phyloP scores from a whole-genome alignment of 371 early-diverging fungal species.

The Haplosporangium sp. region DNA sequence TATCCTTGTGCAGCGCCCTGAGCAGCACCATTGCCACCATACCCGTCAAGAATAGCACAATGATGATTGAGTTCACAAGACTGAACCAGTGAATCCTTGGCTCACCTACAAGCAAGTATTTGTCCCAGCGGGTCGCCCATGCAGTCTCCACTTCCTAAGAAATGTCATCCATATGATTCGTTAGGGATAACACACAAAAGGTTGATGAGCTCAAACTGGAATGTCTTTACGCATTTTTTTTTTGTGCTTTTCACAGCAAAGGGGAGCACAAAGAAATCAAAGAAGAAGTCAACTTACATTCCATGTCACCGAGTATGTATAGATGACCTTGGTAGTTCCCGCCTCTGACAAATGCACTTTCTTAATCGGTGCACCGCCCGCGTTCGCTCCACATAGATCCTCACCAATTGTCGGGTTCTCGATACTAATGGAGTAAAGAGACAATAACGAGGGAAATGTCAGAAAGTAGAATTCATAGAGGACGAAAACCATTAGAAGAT shows the following conservation, averaged over 20 bases:
- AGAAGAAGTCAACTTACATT: constrained; percentile 56
- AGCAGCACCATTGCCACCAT: constrained; percentile 90
- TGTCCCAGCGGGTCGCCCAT: constrained; percentile 98
- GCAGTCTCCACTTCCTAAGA: constrained; percentile 66
- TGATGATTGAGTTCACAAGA: constrained; percentile 89
- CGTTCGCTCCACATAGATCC: constrained; percentile 53
- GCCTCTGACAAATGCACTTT: constrained; percentile 65
- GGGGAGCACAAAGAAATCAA: neutral
- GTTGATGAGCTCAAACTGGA: neutral
- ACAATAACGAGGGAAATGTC: neutral
- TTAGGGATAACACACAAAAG: neutral
- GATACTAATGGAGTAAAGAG: constrained; percentile 21
- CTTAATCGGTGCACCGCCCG: constrained; percentile 18
- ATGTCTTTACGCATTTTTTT: neutral
- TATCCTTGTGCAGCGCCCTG: constrained; percentile 87
- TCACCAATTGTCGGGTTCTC: constrained; percentile 27
- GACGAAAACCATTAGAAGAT: no score
- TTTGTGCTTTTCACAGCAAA: neutral
- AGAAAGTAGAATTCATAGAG: neutral
- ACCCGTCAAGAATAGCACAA: constrained; percentile 89
- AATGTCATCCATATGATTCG: neutral
- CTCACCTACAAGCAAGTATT: constrained; percentile 84
- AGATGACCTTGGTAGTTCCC: constrained; percentile 68
- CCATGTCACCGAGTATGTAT: constrained; percentile 91
- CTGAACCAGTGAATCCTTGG: constrained; percentile 87